Conservation (phyloP, 2,329 filamentous ascomycete species). For the Aspergillus spinulosporus region DNA sequence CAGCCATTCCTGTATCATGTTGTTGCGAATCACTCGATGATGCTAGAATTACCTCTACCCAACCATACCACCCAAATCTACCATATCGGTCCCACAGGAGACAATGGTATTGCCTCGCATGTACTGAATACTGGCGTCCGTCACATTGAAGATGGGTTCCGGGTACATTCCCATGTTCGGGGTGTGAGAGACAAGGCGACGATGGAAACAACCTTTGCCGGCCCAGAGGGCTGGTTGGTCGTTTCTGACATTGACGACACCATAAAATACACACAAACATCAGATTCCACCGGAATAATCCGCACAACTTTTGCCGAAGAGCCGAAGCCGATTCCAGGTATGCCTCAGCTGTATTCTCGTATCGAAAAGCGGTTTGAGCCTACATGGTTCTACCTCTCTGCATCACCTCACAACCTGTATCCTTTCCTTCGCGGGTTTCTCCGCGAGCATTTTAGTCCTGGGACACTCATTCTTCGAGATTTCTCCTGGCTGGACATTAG, state of each 20-base stretch:
- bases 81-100: slow-evolving; percentile 67
- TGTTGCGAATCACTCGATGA: slow-evolving; percentile 67
- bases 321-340: slow-evolving; percentile 70
- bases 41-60: slow-evolving; percentile 62
- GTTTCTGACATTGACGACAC: slow-evolving; percentile 94
- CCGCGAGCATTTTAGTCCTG: slow-evolving; percentile 67
- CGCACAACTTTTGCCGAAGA: slow-evolving; percentile 78
- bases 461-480: slow-evolving; percentile 81
- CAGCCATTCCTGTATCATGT: slow-evolving; percentile 76
- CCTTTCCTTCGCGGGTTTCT: slow-evolving; percentile 79
- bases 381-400: slow-evolving; percentile 89
- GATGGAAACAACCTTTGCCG: slow-evolving; percentile 73
- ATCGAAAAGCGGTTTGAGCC: slow-evolving; percentile 62
- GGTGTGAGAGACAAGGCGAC: slow-evolving; percentile 46
- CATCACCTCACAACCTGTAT: slow-evolving; percentile 92
- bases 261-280: slow-evolving; percentile 86
- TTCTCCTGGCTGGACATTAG: slow-evolving; percentile 81
- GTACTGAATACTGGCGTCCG: slow-evolving; percentile 54
- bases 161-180: slow-evolving; percentile 41
- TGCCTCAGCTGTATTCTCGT: slow-evolving; percentile 78
- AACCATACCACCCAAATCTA: slow-evolving; percentile 43
- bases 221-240: slow-evolving; percentile 76
- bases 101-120: slow-evolving; percentile 71
- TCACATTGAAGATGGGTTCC: slow-evolving; percentile 49
- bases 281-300: slow-evolving; percentile 76